Base-by-base conservation (phyloP, 148 eudicot genomes). In the Pouteria glomerata region DNA sequence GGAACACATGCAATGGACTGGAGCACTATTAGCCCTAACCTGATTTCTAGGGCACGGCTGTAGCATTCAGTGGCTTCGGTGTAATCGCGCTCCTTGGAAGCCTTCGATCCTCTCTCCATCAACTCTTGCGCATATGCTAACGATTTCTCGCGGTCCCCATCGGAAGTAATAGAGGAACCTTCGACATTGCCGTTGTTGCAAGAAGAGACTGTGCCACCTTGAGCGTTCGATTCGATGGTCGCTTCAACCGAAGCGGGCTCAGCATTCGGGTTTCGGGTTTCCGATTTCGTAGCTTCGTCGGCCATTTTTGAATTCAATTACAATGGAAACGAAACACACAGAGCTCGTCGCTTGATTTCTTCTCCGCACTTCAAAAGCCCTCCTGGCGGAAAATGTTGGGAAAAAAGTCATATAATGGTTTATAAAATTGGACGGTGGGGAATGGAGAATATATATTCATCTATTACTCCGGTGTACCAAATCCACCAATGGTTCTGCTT, bases 21-120 rank as follows among this genome's bases (percentile, higher is more conserved):
- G 15, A 29, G 26, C 4, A 6, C 3, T 0, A 16, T 55, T 71
- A 64, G 57, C 64, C 69, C 74, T 58, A 69, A 89, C 98, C 93
- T 89, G 78, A 95, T 89, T 78, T 95, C 98, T 21, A 95, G 89
- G 82, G 97, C 96, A 79, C 98, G 98, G 78, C 98, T 95, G 56
- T 78, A 95, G 60, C 90, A 88, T 8, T 95, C 98, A 57, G 91
- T 66, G 21, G 98, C 97, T 42, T 89, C 90, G 3, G 83, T 68
- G 23, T 76, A 95, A 75, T 91, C 97, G 16, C 44, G 59, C 3
- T 86, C 96, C 68, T 83, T 88, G 13, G 82, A 72, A 0, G 91
- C 93, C 63, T 73, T 72, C 2, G 70, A 57, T 35, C 90, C 97
- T 73, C 71, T 87, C 69, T 74, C 88, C 85, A 79, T 83, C 73